Base-by-base conservation (phyloP, 257 asterid species). In the Plantago ovata region DNA sequence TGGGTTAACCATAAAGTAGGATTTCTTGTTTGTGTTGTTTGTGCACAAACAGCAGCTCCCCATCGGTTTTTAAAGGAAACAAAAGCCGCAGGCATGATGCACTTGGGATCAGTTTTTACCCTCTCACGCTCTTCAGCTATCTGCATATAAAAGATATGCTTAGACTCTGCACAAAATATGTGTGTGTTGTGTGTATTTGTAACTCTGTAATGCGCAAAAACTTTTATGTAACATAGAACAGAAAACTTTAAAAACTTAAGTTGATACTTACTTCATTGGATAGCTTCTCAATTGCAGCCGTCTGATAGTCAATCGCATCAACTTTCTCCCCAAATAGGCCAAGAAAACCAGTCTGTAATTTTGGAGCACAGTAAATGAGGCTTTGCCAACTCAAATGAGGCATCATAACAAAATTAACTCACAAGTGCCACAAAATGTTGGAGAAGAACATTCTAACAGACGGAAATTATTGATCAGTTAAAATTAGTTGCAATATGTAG, bases 11-110 rank as follows among this genome's bases (percentile, higher is more conserved):
- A 89, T 67, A 75, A 13, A 20, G 97, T 89, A 1, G 97, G 97
- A 55, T 89, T 82, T 79, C 90, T 77, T 16, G 94, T 74, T 72
- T 84, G 95, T 58, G 81, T 87, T 50, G 97, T 89, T 75, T 89
- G 97, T 23, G 97, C 97, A 67, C 93, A 82, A 69, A 86, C 95
- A 60, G 95, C 95, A 58, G 97, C 95, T 48, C 81, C 95, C 95
- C 97, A 89, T 62, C 97, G 79, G 57, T 93, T 82, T 79, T 58
- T 84, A 69, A 89, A 89, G 53, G 97, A 89, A 72, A 89, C 97
- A 76, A 89, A 89, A 57, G 95, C 89, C 7, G 88, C 86, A 7
- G 92, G 94, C 92, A 89, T 79, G 53, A 86, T 78, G 60, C 72
- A 77, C 61, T 74, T 79, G 21, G 81, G 79, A 64, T 74, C 88